Base-by-base conservation (phyloP, 768 basidiomycete genomes). In the Suillus subaureus region DNA sequence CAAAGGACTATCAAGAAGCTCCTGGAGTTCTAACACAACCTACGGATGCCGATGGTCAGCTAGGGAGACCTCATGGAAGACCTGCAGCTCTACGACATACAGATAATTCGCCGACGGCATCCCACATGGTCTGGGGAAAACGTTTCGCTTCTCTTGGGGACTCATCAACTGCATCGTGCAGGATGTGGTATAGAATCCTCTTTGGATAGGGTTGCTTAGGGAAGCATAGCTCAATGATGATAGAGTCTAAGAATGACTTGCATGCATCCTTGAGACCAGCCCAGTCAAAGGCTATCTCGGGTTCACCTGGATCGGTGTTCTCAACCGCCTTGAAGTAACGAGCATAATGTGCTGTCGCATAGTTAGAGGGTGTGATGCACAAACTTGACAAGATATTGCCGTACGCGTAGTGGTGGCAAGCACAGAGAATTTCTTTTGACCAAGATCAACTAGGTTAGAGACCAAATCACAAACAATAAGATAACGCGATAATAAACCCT, bases 191-290 rank as follows among this genome's bases (percentile, higher is more conserved):
- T 31, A 95, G 73, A 51, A 93, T 80, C 61, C 83, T 81, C 72
- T 84, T 86, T 6, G 91, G 89, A 75, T 91, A 91, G 0, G 82
- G 80, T 3, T 88, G 87, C 56, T 81, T 79, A 6, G 93, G 93
- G 68, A 94, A 89, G 70, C 89, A 91, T 7, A 95, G 77, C 72
- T 95, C 93, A 65, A 94, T 85, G 67, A 95, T 85, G 65, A 94
- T 90, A 0, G 91, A 92, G 75, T 94, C 93, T 58, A 94, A 76
- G 78, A 93, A 93, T 4, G 93, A 94, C 70, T 84, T 83, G 69
- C 90, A 87, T 26, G 89, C 88, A 37, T 81, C 81, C 69, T 86
- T 85, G 66, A 92, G 75, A 61, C 83, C 83, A 8, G 67, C 78
- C 85, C 85, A 89, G 69, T 91, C 88, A 73, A 95, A 94, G 13